Evolutionary conservation across 371 early-diverging fungal species (phyloP).

Genomic region (Mortierella sp.): DNA sequence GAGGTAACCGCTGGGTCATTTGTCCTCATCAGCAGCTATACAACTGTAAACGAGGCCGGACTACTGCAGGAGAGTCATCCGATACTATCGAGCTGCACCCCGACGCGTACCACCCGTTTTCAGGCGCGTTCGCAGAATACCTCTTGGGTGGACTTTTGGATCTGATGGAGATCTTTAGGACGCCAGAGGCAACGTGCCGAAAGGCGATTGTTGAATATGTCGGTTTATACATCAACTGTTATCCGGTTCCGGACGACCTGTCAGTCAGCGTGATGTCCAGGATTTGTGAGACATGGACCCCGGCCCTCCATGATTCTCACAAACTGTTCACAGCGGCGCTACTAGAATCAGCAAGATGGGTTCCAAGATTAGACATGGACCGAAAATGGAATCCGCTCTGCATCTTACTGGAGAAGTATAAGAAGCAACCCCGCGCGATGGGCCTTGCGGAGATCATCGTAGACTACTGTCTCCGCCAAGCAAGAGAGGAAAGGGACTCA

Average conservation of each 20-base stretch:
- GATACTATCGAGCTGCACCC: neutral
- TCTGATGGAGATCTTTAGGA: neutral
- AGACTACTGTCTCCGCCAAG: slow-evolving; percentile 14
- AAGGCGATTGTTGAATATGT: neutral
- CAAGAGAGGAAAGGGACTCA: slow-evolving; percentile 3
- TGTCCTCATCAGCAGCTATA: neutral
- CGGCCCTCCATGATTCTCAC: neutral
- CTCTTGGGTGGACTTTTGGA: neutral
- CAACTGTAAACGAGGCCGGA: neutral
- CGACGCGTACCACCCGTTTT: neutral
- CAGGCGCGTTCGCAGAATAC: neutral
- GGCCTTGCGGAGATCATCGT: neutral
- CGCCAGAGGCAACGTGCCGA: neutral
- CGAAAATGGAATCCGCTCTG: neutral
- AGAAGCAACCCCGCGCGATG: neutral
- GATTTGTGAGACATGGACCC: neutral
- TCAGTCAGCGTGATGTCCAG: neutral
- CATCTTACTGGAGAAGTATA: neutral
- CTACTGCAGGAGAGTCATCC: neutral
- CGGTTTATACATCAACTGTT: slow-evolving; percentile 5
- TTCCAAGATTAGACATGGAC: neutral
- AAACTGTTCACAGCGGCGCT: neutral
- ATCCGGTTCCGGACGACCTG: neutral
- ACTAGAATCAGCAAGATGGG: neutral
- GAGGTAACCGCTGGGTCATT: neutral